A percentile compares a stretch with the other conserved stretches of the same genome.
Evolutionary conservation across 257 asterid species (phyloP).

Genomic region (Solanum pimpinellifolium): DNA sequence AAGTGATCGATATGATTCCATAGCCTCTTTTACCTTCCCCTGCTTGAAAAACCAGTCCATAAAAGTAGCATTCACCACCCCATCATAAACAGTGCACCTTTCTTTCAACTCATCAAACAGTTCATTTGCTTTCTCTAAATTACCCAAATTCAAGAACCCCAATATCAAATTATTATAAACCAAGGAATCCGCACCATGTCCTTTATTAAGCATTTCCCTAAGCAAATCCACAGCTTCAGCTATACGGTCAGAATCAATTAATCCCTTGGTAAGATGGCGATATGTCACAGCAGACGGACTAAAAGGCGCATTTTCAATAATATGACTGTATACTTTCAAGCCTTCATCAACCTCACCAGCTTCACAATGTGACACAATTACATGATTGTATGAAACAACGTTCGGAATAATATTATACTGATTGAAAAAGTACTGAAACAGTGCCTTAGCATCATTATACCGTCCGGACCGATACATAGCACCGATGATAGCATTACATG

Average conservation of each 20-base stretch:
- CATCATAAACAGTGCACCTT: slow-evolving; percentile 73
- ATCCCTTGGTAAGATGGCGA: slow-evolving; percentile 77
- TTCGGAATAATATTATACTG: slow-evolving; percentile 64
- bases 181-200: slow-evolving; percentile 86
- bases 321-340: slow-evolving; percentile 33
- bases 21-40: slow-evolving; percentile 69
- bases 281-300: slow-evolving; percentile 69
- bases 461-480: slow-evolving; percentile 75
- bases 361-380: slow-evolving; percentile 63
- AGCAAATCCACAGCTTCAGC: slow-evolving; percentile 51
- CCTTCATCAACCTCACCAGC: slow-evolving; percentile 64
- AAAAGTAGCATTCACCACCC: slow-evolving; percentile 73
- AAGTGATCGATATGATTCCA: slow-evolving; percentile 70
- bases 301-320: slow-evolving; percentile 55
- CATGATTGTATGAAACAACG: slow-evolving; percentile 54
- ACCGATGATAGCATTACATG: slow-evolving; percentile 85
- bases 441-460: slow-evolving; percentile 51
- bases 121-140: slow-evolving; percentile 69
- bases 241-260: slow-evolving; percentile 45
- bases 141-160: slow-evolving; percentile 57
- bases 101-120: slow-evolving; percentile 77
- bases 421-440: slow-evolving; percentile 71
- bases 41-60: slow-evolving; percentile 87
- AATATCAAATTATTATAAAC: slow-evolving; percentile 74
- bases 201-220: slow-evolving; percentile 74